Conservation (phyloP, 805 yeast genomes). For the Schizosaccharomyces octosporus region DNA sequence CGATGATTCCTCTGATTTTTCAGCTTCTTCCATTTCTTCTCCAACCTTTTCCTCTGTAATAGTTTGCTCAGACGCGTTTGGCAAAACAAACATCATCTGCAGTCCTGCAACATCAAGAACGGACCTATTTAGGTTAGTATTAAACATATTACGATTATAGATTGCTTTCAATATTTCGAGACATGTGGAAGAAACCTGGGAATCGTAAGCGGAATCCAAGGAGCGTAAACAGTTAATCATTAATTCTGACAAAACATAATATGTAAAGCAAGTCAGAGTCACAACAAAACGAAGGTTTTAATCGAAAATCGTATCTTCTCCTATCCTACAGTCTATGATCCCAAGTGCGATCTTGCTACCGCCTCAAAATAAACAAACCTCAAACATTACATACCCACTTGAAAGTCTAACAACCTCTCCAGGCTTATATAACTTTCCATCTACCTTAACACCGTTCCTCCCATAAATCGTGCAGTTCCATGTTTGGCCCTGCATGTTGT, state of each 20-base stretch:
- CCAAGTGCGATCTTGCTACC: too few relatives aligned
- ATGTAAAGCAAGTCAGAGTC: too few relatives aligned
- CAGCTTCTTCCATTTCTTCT: constrained; percentile 1
- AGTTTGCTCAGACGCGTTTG: constrained; percentile 25
- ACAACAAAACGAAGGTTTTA: too few relatives aligned
- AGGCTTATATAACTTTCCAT: constrained; percentile 27
- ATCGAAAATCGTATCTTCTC: too few relatives aligned
- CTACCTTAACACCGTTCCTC: constrained; percentile 81
- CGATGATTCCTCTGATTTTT: constrained; percentile 1
- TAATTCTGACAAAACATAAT: too few relatives aligned
- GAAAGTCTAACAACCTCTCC: constrained; percentile 25
- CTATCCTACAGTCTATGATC: too few relatives aligned
- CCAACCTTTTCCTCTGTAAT: constrained; percentile 18
- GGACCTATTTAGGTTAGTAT: constrained; percentile 15
- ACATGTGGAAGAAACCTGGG: too few relatives aligned
- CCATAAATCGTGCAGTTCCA: constrained; percentile 79
- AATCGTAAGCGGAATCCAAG: too few relatives aligned
- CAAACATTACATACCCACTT: constrained; percentile 31
- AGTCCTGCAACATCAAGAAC: constrained; percentile 87
- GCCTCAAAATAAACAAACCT: constrained; percentile 32
- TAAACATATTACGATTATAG: too few relatives aligned
- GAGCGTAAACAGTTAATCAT: too few relatives aligned
- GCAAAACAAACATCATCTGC: constrained; percentile 95
- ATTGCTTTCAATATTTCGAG: too few relatives aligned
- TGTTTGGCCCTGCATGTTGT: constrained; percentile 43